phyloP scores from a whole-genome alignment of 805 yeast genomes.

The Candida ipomoeae region DNA sequence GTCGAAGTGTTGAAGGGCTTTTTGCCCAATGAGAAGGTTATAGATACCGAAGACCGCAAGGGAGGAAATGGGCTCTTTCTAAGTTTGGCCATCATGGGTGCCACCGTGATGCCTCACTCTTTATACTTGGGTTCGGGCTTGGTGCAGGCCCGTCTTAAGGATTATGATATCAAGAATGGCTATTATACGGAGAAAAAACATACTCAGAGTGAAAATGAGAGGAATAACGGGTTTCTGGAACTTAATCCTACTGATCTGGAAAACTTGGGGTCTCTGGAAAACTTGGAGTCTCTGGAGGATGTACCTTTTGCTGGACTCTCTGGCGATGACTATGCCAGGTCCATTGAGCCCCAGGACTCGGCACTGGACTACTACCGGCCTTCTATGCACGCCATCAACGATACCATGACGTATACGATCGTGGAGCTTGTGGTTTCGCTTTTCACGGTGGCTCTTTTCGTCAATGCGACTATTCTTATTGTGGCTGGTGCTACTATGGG shows the following conservation, averaged over 20 bases:
- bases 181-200: slow-evolving; percentile 32
- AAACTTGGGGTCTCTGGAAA: too few relatives aligned
- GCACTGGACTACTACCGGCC: slow-evolving; percentile 53
- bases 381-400: slow-evolving; percentile 72
- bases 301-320: not conserved
- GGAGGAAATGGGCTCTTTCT: slow-evolving; percentile 59
- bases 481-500: slow-evolving; percentile 86
- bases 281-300: too few relatives aligned
- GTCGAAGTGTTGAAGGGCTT: slow-evolving; percentile 55
- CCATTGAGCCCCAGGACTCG: slow-evolving; percentile 4
- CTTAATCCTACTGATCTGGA: too few relatives aligned
- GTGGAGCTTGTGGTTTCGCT: slow-evolving; percentile 79
- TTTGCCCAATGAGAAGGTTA: slow-evolving; percentile 44
- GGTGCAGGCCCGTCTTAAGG: slow-evolving; percentile 79
- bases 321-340: slow-evolving; percentile 11
- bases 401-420: slow-evolving; percentile 74
- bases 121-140: slow-evolving; percentile 80
- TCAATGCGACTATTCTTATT: slow-evolving; percentile 82
- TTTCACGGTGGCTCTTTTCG: slow-evolving; percentile 86
- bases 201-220: too few relatives aligned
- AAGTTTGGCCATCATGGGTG: slow-evolving; percentile 83
- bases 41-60: slow-evolving; percentile 22
- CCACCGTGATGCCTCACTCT: slow-evolving; percentile 94
- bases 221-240: too few relatives aligned
- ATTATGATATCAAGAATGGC: slow-evolving; percentile 66